Percentiles rank a stretch among this genome's conserved stretches.
phyloP scores from a whole-genome alignment of 768 basidiomycete genomes.

The Hygrophorus russula region DNA sequence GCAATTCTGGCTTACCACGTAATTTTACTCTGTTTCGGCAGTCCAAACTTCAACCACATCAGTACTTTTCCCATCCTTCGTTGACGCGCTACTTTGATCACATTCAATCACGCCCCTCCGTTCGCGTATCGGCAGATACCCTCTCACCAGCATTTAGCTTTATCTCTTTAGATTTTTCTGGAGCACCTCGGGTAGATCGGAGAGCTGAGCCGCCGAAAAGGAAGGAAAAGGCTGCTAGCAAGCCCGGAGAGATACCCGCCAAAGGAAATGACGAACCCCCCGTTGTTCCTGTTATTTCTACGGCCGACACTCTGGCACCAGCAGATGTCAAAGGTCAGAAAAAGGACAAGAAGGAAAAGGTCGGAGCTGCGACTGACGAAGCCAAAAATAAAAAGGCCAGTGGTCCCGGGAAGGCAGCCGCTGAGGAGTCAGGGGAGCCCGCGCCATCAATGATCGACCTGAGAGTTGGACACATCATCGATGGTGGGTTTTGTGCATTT shows the following conservation, averaged over 20 bases:
- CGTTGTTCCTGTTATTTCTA: conserved; percentile 7
- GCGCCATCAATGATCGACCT: conserved; percentile 96
- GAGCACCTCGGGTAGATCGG: conserved; percentile 65
- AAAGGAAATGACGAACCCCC: conserved; percentile 20
- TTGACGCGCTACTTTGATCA: conserved; percentile 94
- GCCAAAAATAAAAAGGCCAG: conserved; percentile 39
- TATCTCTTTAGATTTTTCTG: conserved; percentile 61
- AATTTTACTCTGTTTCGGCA: conserved; percentile 18
- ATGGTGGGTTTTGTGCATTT: conserved; percentile 43
- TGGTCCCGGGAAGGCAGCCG: conserved; percentile 27
- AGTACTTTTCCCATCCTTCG: conserved; percentile 72
- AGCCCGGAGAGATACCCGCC: conserved; percentile 14
- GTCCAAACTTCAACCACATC: conserved; percentile 59
- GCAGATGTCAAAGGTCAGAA: conserved; percentile 3
- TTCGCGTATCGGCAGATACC: conserved; percentile 44
- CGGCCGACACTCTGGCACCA: background rate
- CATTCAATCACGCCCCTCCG: conserved; percentile 62
- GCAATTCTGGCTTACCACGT: background rate
- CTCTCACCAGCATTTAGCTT: conserved; percentile 39
- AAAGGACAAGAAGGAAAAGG: conserved; percentile 7
- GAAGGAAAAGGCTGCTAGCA: conserved; percentile 33
- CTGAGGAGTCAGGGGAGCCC: conserved; percentile 70
- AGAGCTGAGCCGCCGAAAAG: conserved; percentile 67
- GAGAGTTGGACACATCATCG: conserved; percentile 85
- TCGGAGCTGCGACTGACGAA: conserved; percentile 38